Percentiles rank a stretch among this genome's conserved stretches.
phyloP scores from a whole-genome alignment of 139 green algal species.

The Chlamydomonas applanata region DNA sequence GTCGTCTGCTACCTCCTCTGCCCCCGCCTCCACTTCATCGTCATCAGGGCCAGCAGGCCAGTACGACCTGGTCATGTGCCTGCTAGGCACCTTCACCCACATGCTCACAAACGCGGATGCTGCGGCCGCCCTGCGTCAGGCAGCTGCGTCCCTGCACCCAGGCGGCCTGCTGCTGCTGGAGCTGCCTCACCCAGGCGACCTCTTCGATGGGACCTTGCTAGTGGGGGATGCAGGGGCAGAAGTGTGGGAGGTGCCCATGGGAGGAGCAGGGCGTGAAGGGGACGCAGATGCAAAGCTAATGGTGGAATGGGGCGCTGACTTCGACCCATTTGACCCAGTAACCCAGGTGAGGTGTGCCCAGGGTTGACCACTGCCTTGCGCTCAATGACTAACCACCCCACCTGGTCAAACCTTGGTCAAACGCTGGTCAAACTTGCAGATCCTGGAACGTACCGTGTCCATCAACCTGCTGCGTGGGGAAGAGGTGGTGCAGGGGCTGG shows the following conservation, averaged over 20 bases:
- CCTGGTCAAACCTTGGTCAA: not conserved
- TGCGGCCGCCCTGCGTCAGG: not conserved
- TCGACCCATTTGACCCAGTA: constrained; percentile 58
- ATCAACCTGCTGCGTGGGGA: constrained; percentile 41
- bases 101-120: constrained; percentile 39
- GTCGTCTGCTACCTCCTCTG: no score
- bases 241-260: constrained; percentile 51
- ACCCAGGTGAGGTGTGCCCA: constrained; percentile 42
- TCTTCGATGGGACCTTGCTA: constrained; percentile 51
- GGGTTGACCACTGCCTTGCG: no score
- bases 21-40: no score
- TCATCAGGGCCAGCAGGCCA: no score
- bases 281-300: constrained; percentile 33
- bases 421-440: constrained; percentile 4
- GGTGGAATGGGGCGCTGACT: constrained; percentile 59
- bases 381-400: no score
- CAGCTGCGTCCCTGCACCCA: constrained; percentile 17
- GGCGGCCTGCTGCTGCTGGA: constrained; percentile 49
- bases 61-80: constrained; percentile 44
- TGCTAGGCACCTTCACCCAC: constrained; percentile 49
- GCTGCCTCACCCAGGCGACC: constrained; percentile 49
- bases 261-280: not conserved
- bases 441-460: constrained; percentile 47
- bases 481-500: constrained; percentile 30
- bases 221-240: constrained; percentile 28